Percentiles rank a stretch among this genome's conserved stretches.
phyloP scores from a whole-genome alignment of 164 flowering plant species.

The Piper betle region DNA sequence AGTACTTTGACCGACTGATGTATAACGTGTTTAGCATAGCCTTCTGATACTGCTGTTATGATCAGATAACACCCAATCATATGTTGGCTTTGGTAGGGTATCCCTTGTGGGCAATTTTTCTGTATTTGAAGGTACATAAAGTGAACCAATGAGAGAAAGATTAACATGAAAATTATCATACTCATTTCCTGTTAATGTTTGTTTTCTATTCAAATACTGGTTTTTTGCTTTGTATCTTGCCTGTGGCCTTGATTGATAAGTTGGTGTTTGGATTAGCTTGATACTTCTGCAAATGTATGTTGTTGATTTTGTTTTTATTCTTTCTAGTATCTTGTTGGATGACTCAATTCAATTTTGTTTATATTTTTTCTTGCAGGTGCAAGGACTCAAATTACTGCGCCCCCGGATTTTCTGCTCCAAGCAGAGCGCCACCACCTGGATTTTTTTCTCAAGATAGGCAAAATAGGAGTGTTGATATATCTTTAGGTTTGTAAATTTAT shows the following conservation, averaged over 20 bases:
- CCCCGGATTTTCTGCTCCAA: conserved; percentile 81
- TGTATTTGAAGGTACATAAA: too few relatives aligned
- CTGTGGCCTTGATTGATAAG: background rate
- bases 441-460: conserved; percentile 64
- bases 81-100: too few relatives aligned
- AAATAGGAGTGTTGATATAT: conserved; percentile 32
- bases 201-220: background rate
- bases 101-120: too few relatives aligned
- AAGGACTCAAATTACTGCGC: conserved; percentile 65
- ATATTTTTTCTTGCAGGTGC: conserved; percentile 26
- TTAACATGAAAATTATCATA: too few relatives aligned
- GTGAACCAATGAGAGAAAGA: too few relatives aligned
- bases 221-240: background rate
- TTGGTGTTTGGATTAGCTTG: background rate
- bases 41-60: too few relatives aligned
- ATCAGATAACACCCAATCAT: too few relatives aligned
- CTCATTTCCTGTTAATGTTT: background rate
- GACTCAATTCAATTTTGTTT: background rate
- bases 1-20: background rate
- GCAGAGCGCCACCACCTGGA: conserved; percentile 80
- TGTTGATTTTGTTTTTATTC: background rate
- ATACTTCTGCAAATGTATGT: background rate
- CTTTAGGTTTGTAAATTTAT: conserved; percentile 12
- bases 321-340: background rate
- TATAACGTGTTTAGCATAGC: too few relatives aligned